A percentile compares a stretch with the other conserved stretches of the same genome.
Conservation (phyloP, 495 filamentous ascomycete species). For the Penicillium egyptiacum region DNA sequence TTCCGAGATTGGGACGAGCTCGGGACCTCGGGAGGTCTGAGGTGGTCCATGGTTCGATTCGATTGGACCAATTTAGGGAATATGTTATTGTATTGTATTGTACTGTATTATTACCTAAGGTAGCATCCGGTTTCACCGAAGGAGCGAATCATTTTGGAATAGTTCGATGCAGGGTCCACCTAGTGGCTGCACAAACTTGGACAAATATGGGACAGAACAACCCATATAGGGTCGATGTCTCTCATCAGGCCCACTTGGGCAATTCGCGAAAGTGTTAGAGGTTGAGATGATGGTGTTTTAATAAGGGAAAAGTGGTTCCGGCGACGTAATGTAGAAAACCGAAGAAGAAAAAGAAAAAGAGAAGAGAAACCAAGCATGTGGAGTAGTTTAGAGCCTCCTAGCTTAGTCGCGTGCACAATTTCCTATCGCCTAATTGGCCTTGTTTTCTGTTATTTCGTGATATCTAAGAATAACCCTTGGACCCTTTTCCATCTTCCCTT, state of each 20-base stretch:
- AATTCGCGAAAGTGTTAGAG: neutral
- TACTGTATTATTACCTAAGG: neutral
- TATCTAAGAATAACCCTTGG: slow-evolving; percentile 7
- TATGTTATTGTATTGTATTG: neutral
- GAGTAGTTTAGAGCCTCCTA: slow-evolving; percentile 3
- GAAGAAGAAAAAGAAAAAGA: neutral
- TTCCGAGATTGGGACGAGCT: neutral
- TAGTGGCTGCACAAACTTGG: neutral
- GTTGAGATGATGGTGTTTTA: neutral
- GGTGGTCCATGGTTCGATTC: too few species aligned
- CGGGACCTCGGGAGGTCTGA: too few species aligned
- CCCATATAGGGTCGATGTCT: neutral
- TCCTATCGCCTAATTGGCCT: slow-evolving; percentile 9
- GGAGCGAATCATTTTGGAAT: neutral
- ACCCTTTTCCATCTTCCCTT: neutral
- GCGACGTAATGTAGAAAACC: neutral
- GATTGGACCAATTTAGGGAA: too few species aligned
- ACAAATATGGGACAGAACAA: neutral
- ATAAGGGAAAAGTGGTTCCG: slow-evolving; percentile 1
- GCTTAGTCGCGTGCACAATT: slow-evolving; percentile 9
- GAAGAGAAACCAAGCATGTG: slow-evolving; percentile 8
- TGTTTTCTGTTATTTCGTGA: slow-evolving; percentile 3
- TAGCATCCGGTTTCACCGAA: neutral
- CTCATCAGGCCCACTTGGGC: neutral
- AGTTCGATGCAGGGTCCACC: slow-evolving; percentile 14